Percentiles rank a stretch among this genome's conserved stretches.
Conservation (phyloP, 768 basidiomycete species). For the Hemileccinum rubropunctum region DNA sequence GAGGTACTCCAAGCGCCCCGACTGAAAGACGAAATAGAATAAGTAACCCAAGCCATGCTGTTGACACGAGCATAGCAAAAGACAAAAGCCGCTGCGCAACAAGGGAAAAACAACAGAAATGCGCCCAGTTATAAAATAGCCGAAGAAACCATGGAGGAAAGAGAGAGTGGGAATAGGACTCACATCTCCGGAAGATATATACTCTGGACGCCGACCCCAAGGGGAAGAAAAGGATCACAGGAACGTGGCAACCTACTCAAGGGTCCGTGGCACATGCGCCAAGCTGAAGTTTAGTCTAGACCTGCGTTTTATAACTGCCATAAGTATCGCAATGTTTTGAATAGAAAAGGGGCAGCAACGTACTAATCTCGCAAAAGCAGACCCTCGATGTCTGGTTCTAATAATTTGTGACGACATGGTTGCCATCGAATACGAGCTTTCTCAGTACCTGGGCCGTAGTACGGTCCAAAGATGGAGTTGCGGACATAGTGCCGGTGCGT, state of each 20-base stretch:
- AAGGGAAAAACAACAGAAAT: not conserved
- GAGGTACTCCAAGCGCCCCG: conserved; percentile 13
- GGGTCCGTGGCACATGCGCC: not conserved
- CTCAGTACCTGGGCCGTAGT: too few species aligned
- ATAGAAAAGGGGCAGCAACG: not conserved
- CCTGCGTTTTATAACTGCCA: too few species aligned
- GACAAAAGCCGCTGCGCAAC: not conserved
- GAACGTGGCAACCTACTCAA: not conserved
- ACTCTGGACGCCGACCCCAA: too few species aligned
- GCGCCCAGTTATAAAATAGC: conserved; percentile 7
- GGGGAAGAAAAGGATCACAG: too few species aligned
- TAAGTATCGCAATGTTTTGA: not conserved
- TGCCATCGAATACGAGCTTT: too few species aligned
- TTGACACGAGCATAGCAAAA: conserved; percentile 8
- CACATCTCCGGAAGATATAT: not conserved
- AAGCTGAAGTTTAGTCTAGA: not conserved
- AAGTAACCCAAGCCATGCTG: conserved; percentile 7
- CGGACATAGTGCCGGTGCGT: too few species aligned
- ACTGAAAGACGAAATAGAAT: conserved; percentile 11
- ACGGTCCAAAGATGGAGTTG: too few species aligned
- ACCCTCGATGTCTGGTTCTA: too few species aligned
- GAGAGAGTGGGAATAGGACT: not conserved
- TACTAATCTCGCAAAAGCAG: not conserved
- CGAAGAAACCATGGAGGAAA: conserved; percentile 2
- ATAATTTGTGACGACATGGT: too few species aligned